Evolutionary conservation across 345 rosid species (phyloP), one percentile per base, ranked within the genome.

Genomic region (Eucalyptus virginea): DNA sequence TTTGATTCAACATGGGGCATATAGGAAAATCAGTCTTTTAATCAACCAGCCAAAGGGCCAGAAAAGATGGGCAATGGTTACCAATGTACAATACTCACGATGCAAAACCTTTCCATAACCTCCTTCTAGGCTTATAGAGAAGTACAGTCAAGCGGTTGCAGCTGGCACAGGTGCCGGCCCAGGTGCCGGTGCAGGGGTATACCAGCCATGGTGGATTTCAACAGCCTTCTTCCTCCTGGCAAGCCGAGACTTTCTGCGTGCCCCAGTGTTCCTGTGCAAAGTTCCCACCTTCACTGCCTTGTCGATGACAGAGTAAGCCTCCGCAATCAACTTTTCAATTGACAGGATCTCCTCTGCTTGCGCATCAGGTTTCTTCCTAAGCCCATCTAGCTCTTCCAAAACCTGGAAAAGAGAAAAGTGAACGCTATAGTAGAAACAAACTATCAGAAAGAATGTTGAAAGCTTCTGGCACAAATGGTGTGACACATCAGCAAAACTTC

Each of bases 161-260:
- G 88, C 8, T 37, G 37, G 37, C 37, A 4, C 37, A 37, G 37
- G 37, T 37, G 37, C 2, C 19, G 99, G 98, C 40, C 89, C 93
- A 28, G 11, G 80, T 40, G 90, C 93, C 12, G 99, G 98, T 34
- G 90, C 93, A n/a, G 99, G 98, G 86, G 93, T 90, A 58, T 96
- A 98, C 99, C 99, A 98, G 87, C 97, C 97, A 81, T 94, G 99
- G 92, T 95, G 99, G 88, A 98, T 95, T 92, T 94, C 97, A 30
- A 97, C 97, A 26, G 95, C 95, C 93, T 94, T 97, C 93, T 98
- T 98, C 91, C 97, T 96, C 91, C 99, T 89, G 40, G 99, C 99
- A 48, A 98, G 96, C 52, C 97, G 93, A 23, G 99, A 97, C 93
- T 98, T 98, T 85, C 99, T 93, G 80, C 94, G 95, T 0, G 97